A percentile compares a stretch with the other conserved stretches of the same genome.
Conservation (phyloP, 2,329 filamentous ascomycete genomes). For the Neocucurbitaria cava region DNA sequence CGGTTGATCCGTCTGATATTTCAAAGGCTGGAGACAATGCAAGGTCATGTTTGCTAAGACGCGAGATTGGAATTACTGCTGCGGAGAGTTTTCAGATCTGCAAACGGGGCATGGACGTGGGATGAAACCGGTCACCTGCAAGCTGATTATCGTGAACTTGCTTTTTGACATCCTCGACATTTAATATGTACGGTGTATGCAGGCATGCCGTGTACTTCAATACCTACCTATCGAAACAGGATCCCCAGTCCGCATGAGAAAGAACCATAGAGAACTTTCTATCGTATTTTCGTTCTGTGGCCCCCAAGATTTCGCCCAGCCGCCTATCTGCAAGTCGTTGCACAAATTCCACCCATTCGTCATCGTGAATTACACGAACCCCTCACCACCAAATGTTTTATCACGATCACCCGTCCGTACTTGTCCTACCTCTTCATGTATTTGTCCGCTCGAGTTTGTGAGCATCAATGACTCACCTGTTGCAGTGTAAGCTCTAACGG, state of each 20-base stretch:
- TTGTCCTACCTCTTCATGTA: slow-evolving; percentile 2
- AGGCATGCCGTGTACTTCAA: neutral
- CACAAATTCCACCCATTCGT: slow-evolving; percentile 21
- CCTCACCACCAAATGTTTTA: neutral
- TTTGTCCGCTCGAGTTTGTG: neutral
- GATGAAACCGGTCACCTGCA: neutral
- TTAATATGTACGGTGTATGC: neutral
- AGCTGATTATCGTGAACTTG: slow-evolving; percentile 3
- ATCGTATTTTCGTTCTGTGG: slow-evolving; percentile 17
- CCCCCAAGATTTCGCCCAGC: slow-evolving; percentile 16
- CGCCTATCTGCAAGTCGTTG: slow-evolving; percentile 25
- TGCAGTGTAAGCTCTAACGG: slow-evolving; percentile 10
- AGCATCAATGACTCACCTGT: slow-evolving; percentile 9
- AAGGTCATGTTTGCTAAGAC: neutral
- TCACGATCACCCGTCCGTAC: neutral
- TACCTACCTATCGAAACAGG: slow-evolving; percentile 1
- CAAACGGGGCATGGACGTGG: neutral
- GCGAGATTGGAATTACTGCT: neutral
- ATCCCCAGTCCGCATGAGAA: neutral
- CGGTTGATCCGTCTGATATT: neutral
- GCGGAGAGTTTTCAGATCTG: neutral
- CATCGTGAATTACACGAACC: slow-evolving; percentile 20
- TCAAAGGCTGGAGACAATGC: neutral
- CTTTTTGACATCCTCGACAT: neutral
- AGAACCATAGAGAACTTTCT: slow-evolving; percentile 22